Evolutionary conservation across 2,329 filamentous ascomycete species (phyloP).

Genomic region (Phaeosphaeriaceae sp.): DNA sequence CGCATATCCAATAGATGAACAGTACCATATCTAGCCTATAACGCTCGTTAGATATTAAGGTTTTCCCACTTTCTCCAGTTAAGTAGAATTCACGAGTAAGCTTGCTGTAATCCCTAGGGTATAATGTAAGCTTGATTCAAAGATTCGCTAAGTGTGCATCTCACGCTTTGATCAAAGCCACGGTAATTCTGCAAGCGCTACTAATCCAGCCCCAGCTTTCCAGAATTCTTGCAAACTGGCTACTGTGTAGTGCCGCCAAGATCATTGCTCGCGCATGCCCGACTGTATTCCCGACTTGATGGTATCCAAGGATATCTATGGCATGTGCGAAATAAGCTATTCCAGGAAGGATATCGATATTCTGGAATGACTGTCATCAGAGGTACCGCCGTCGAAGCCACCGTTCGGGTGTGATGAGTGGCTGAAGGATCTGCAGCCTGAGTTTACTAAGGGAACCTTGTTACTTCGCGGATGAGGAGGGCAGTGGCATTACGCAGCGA

Average conservation of each 20-base stretch:
- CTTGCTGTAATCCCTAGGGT: slow-evolving; percentile 44
- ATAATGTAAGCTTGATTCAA: slow-evolving; percentile 1
- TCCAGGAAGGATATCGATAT: slow-evolving; percentile 86
- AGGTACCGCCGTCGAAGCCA: slow-evolving; percentile 39
- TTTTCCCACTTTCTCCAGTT: slow-evolving; percentile 10
- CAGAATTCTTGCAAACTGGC: slow-evolving; percentile 83
- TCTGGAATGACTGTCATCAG: slow-evolving; percentile 45
- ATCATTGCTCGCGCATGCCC: slow-evolving; percentile 85
- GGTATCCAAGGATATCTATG: slow-evolving; percentile 82
- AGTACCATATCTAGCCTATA: slow-evolving; percentile 52
- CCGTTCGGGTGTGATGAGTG: slow-evolving; percentile 44
- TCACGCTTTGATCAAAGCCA: slow-evolving; percentile 77
- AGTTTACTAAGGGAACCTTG: slow-evolving; percentile 25
- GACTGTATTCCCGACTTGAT: slow-evolving; percentile 78
- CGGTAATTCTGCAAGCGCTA: slow-evolving; percentile 65
- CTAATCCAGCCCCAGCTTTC: slow-evolving; percentile 80
- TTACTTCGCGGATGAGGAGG: slow-evolving; percentile 67
- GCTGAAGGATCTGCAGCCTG: slow-evolving; percentile 34
- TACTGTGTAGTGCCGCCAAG: slow-evolving; percentile 85
- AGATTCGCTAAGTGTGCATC: background rate
- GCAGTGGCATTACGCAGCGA: slow-evolving; percentile 73
- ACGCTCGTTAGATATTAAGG: slow-evolving; percentile 30
- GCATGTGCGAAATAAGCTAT: slow-evolving; percentile 89
- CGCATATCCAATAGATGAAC: slow-evolving; percentile 88
- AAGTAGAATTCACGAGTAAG: slow-evolving; percentile 31